Evolutionary conservation across 108 stramenopile genomes (phyloP).

Genomic region (Poteriospumella lacustris): DNA sequence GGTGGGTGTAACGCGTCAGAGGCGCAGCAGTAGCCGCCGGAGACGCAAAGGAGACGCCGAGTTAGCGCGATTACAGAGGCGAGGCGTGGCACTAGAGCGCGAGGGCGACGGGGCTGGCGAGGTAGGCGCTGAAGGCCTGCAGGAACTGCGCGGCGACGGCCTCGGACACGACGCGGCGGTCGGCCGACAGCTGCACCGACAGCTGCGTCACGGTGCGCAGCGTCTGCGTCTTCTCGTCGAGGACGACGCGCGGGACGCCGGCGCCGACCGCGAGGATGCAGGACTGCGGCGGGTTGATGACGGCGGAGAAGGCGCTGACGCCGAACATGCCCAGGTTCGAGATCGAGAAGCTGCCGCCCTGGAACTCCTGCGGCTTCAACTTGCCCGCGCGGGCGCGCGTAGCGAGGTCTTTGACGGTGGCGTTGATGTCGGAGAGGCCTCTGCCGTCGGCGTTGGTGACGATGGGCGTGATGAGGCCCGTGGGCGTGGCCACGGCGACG

Average conservation of each 20-base stretch:
- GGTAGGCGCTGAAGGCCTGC: slow-evolving; percentile 76
- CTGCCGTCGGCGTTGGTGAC: slow-evolving; percentile 70
- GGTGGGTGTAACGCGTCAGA: too few relatives aligned
- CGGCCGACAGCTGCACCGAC: slow-evolving; percentile 91
- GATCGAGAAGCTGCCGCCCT: slow-evolving; percentile 94
- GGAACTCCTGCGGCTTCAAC: slow-evolving; percentile 85
- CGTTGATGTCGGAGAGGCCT: slow-evolving; percentile 75
- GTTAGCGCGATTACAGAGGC: too few relatives aligned
- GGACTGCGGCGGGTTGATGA: slow-evolving; percentile 97
- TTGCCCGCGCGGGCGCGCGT: slow-evolving; percentile 71
- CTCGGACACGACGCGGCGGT: slow-evolving; percentile 94
- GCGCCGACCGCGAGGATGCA: slow-evolving; percentile 93
- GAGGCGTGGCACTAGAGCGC: too few relatives aligned
- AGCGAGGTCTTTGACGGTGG: slow-evolving; percentile 74
- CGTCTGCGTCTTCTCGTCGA: slow-evolving; percentile 43
- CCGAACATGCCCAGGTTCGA: slow-evolving; percentile 99
- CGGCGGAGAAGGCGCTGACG: slow-evolving; percentile 89
- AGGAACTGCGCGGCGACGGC: slow-evolving; percentile 85
- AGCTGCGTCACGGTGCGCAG: slow-evolving; percentile 65
- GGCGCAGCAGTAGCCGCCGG: too few relatives aligned
- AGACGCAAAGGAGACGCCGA: too few relatives aligned
- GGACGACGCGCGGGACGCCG: slow-evolving; percentile 72
- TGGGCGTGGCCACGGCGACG: slow-evolving; percentile 94
- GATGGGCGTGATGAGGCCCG: slow-evolving; percentile 89
- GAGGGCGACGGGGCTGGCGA: slow-evolving; percentile 79